These are phyloP conservation scores for Penicillium sp. DNA, from an alignment of 2,329 filamentous ascomycete genomes.

Conservation along the genomic window DNA sequence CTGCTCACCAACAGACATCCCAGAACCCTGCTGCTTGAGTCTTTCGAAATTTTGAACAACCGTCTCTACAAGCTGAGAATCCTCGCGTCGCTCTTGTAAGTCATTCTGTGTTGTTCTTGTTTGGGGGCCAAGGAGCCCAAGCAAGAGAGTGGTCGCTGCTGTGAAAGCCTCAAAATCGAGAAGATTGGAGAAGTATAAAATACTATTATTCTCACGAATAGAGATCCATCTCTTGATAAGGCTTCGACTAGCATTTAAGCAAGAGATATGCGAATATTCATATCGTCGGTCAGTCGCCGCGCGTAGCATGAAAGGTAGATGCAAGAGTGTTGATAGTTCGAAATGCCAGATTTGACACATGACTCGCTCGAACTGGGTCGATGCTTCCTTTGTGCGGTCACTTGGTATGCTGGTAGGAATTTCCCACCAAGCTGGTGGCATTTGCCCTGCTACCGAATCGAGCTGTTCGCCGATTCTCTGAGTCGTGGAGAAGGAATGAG, in stretches of 20 bases:
- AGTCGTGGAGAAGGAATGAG: slow-evolving; percentile 9
- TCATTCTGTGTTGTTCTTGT: not conserved
- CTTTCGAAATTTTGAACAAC: slow-evolving; percentile 4
- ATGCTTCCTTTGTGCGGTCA: slow-evolving; percentile 10
- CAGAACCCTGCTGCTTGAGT: not conserved
- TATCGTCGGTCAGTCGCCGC: slow-evolving; percentile 11
- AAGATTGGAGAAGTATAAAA: slow-evolving; percentile 22
- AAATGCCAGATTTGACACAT: slow-evolving; percentile 15
- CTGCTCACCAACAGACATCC: slow-evolving; percentile 3
- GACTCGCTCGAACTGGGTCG: slow-evolving; percentile 10
- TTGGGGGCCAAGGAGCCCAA: not conserved
- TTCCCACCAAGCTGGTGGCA: slow-evolving; percentile 12
- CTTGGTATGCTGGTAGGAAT: not conserved
- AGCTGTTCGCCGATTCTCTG: slow-evolving; percentile 13
- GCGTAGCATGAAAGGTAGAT: slow-evolving; percentile 14
- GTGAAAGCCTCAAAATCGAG: slow-evolving; percentile 15
- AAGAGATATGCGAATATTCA: slow-evolving; percentile 9
- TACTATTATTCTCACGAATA: slow-evolving; percentile 2
- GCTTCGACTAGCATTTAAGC: slow-evolving; percentile 6
- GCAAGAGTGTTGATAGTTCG: slow-evolving; percentile 3
- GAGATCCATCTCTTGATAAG: slow-evolving; percentile 9
- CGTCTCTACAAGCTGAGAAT: slow-evolving; percentile 5
- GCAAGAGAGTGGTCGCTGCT: slow-evolving; percentile 6
- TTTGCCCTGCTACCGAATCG: slow-evolving; percentile 8
- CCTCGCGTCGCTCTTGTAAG: not conserved